Percentiles rank a stretch among this genome's conserved stretches.
Conservation (phyloP, 495 filamentous ascomycete species). For the Aspergillus panamensis region DNA sequence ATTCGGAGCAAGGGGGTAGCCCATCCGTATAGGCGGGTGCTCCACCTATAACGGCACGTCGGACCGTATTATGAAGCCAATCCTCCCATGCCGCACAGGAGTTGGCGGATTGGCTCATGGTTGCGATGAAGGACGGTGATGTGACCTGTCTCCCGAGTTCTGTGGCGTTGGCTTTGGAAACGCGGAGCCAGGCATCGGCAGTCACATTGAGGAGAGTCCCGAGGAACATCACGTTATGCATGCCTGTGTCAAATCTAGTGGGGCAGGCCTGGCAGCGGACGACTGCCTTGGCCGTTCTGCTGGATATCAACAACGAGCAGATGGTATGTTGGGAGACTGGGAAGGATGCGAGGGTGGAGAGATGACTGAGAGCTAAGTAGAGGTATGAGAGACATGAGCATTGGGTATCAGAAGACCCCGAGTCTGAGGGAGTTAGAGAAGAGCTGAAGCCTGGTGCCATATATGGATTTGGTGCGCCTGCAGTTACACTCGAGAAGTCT, state of each 20-base stretch:
- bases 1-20: constrained; percentile 21
- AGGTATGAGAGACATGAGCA: constrained; percentile 47
- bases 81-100: constrained; percentile 32
- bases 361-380: constrained; percentile 45
- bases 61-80: constrained; percentile 41
- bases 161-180: constrained; percentile 33
- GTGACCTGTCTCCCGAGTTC: constrained; percentile 39
- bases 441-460: constrained; percentile 26
- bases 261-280: constrained; percentile 59
- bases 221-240: constrained; percentile 66
- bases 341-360: constrained; percentile 41
- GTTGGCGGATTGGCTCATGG: constrained; percentile 26
- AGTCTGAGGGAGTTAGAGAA: constrained; percentile 28
- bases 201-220: constrained; percentile 61
- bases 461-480: constrained; percentile 35
- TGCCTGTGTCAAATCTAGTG: constrained; percentile 40
- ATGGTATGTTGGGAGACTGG: constrained; percentile 48
- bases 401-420: constrained; percentile 26
- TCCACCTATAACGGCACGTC: constrained; percentile 37
- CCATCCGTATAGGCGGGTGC: constrained; percentile 21
- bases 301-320: constrained; percentile 54
- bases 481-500: constrained; percentile 41
- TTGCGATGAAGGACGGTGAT: constrained; percentile 30
- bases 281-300: constrained; percentile 52
- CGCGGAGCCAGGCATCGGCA: constrained; percentile 53